These are phyloP conservation scores for Volvox carteri DNA, from an alignment of 163 green algal species.

Conservation along the genomic window DNA sequence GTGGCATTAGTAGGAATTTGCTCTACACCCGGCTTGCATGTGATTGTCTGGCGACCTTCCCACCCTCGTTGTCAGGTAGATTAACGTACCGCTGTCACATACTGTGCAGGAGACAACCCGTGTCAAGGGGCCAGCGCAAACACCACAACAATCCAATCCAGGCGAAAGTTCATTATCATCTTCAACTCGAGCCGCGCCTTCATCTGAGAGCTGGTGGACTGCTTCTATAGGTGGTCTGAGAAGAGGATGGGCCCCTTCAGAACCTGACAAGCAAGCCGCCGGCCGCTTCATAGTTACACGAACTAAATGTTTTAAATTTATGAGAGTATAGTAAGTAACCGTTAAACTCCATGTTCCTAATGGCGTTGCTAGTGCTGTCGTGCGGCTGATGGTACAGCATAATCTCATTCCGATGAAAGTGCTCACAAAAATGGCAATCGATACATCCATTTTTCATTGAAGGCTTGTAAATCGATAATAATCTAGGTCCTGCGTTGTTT, in stretches of 20 bases:
- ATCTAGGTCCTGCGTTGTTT: too few relatives aligned
- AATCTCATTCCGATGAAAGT: too few relatives aligned
- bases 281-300: background rate
- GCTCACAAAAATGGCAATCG: too few relatives aligned
- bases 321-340: background rate
- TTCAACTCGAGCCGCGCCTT: background rate
- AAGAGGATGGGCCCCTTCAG: background rate
- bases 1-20: too few relatives aligned
- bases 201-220: slow-evolving; percentile 3
- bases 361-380: too few relatives aligned
- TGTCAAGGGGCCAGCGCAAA: slow-evolving; percentile 27
- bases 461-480: too few relatives aligned
- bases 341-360: too few relatives aligned
- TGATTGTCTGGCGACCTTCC: too few relatives aligned
- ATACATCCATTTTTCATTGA: too few relatives aligned
- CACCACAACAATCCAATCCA: slow-evolving; percentile 29
- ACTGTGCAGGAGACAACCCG: background rate
- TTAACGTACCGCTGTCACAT: slow-evolving; percentile 33
- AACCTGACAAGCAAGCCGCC: background rate
- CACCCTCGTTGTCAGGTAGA: too few relatives aligned
- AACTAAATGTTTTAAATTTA: background rate
- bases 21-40: too few relatives aligned
- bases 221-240: background rate
- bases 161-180: slow-evolving; percentile 17
- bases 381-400: too few relatives aligned